Evolutionary conservation across 1,284 basidiomycete species (phyloP), one percentile per base, ranked within the genome.

Genomic region (Taiwanofungus camphoratus): DNA sequence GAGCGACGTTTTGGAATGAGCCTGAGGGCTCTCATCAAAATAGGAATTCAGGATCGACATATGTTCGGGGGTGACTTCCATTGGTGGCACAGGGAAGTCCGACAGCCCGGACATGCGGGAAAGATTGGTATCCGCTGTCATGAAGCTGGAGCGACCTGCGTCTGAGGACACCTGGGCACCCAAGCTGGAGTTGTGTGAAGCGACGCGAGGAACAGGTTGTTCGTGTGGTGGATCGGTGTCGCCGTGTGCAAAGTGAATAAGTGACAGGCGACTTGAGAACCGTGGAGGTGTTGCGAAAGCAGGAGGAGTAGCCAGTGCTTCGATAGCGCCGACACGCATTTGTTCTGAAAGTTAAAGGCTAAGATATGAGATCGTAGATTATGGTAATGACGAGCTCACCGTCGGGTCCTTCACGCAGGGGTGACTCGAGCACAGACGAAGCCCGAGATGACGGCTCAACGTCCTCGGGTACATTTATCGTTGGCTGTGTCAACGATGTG

Each of bases 61-160:
- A 36, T 57, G 52, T 37, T 47, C 50, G 8, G 51, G 44, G 26
- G 52, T 47, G 46, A 52, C 31, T 42, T 54, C 49, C 8, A 51
- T 52, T 4, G 84, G 82, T 2, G 76, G 84, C 8, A 63, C 64
- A 2, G 84, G 84, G 59, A 87, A 87, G 54, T 86, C 84, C 4
- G 82, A 85, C n/a, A 87, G 70, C 8, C 71, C 71, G 3, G 82
- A 85, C 65, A 86, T 85, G 30, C 71, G 71, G 2, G 83, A 86
- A 20, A 62, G 52, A 24, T 67, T 67, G 0, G 76, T 77, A 1
- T 76, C 79, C 23, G 66, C 71, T 1, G 85, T 87, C 69, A 80
- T 66, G 58, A 74, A 80, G 56, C 85, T 87, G 52, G 77, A 76
- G 20, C 85, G 76, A 56, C 62, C 34, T 38, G 52, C 42, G 52